A percentile compares a stretch with the other conserved stretches of the same genome.
Conservation (phyloP, 352 stramenopile genomes). For the Pythium phragmiticola region DNA sequence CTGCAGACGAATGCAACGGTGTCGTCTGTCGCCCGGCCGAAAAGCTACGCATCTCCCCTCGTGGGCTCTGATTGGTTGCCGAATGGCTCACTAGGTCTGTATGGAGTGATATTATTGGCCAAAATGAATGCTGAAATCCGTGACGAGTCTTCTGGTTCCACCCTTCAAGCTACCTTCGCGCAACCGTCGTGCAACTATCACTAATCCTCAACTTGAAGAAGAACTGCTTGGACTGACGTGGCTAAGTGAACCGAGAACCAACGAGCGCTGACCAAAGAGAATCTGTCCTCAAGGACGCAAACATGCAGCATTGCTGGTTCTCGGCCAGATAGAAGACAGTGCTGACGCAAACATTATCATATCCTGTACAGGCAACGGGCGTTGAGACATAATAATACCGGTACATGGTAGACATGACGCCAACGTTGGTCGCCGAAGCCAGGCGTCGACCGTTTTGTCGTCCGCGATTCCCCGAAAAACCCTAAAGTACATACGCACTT, state of each 20-base stretch:
- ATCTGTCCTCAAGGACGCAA: no score
- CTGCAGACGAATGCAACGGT: conserved; percentile 29
- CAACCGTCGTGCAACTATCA: conserved; percentile 6
- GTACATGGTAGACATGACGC: no score
- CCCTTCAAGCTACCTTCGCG: conserved; percentile 8
- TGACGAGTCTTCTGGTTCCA: conserved; percentile 9
- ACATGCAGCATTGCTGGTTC: no score
- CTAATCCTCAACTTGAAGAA: conserved; percentile 26
- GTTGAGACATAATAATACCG: no score
- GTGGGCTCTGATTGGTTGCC: conserved; percentile 10
- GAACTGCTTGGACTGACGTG: conserved; percentile 3
- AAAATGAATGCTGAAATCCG: neutral
- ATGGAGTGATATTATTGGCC: conserved; percentile 4
- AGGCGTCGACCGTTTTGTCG: no score
- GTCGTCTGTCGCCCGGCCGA: neutral
- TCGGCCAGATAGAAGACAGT: no score
- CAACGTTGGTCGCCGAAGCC: no score
- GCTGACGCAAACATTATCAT: no score
- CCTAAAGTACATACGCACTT: no score
- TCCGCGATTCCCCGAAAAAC: no score
- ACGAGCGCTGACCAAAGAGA: no score
- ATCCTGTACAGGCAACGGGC: no score
- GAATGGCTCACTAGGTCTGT: neutral
- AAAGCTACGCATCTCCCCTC: conserved; percentile 16
- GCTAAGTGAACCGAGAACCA: neutral